These are phyloP conservation scores for Iberis pinnata DNA, from an alignment of 345 rosid species.

Conservation along the genomic window DNA sequence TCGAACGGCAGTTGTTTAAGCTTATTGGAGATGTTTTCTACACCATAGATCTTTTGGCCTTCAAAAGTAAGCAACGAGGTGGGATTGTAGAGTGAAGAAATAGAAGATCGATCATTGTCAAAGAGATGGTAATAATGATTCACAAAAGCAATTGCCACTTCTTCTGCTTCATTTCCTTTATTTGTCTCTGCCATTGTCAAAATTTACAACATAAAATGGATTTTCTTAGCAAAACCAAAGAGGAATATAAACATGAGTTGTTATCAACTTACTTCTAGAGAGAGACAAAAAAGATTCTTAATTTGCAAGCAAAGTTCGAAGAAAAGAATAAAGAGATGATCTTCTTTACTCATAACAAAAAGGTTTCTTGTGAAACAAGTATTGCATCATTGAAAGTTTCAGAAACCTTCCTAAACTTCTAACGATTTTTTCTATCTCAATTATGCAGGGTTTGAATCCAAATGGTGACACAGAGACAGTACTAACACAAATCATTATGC, in stretches of 20 bases:
- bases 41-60: conserved; percentile 57
- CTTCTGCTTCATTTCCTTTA: conserved; percentile 41
- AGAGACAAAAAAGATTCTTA: background rate
- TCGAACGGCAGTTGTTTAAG: conserved; percentile 64
- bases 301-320: conserved; percentile 2
- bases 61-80: conserved; percentile 76
- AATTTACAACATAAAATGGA: background rate
- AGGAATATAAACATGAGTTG: conserved; percentile 18
- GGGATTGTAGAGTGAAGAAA: conserved; percentile 51
- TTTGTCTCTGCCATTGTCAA: conserved; percentile 42
- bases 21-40: conserved; percentile 47
- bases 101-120: conserved; percentile 48
- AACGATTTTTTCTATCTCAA: too few species aligned
- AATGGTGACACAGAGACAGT: too few species aligned
- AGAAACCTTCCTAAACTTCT: too few species aligned
- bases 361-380: conserved; percentile 15
- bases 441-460: too few species aligned
- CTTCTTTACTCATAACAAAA: too few species aligned
- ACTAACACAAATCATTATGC: too few species aligned
- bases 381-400: background rate
- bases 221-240: conserved; percentile 15
- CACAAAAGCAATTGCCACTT: conserved; percentile 70
- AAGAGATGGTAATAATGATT: conserved; percentile 69
- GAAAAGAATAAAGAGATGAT: conserved; percentile 11
- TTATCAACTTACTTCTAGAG: background rate